A percentile compares a stretch with the other conserved stretches of the same genome.
phyloP scores from a whole-genome alignment of 768 basidiomycete genomes.

The Leucogyrophana mollusca region DNA sequence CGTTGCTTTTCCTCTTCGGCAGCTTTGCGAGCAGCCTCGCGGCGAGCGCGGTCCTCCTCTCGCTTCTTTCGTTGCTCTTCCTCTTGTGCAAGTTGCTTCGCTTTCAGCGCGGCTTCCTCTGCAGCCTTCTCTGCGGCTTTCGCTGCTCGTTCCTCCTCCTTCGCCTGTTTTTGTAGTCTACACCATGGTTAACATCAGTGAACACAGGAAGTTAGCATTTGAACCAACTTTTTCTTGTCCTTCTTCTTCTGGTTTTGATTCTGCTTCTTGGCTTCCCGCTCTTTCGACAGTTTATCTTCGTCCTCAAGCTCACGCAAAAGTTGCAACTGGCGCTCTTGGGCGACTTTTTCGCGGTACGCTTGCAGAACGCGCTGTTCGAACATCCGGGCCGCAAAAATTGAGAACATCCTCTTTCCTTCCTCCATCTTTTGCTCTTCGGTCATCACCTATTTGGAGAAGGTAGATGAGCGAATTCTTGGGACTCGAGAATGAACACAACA shows the following conservation, averaged over 20 bases:
- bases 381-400: conserved; percentile 99
- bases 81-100: conserved; percentile 74
- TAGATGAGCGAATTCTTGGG: conserved; percentile 9
- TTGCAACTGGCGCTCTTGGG: conserved; percentile 92
- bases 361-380: conserved; percentile 98
- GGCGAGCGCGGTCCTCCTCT: conserved; percentile 83
- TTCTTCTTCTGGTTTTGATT: conserved; percentile 98
- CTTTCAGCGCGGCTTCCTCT: conserved; percentile 77
- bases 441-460: conserved; percentile 50
- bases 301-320: conserved; percentile 93
- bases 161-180: conserved; percentile 89
- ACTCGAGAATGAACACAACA: conserved; percentile 14
- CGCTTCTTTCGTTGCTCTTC: conserved; percentile 78
- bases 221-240: conserved; percentile 87
- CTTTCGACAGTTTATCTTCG: conserved; percentile 84
- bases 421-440: conserved; percentile 99
- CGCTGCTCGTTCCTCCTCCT: conserved; percentile 87
- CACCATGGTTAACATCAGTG: conserved; percentile 2
- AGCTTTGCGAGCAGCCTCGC: conserved; percentile 73
- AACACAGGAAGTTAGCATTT: not conserved
- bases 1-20: conserved; percentile 80
- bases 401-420: conserved; percentile 99
- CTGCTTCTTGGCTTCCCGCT: conserved; percentile 89
- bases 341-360: conserved; percentile 95
- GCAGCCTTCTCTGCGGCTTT: conserved; percentile 85